Base-by-base conservation (phyloP, 2,329 filamentous ascomycete genomes). In the Stachybotrys echinatus region DNA sequence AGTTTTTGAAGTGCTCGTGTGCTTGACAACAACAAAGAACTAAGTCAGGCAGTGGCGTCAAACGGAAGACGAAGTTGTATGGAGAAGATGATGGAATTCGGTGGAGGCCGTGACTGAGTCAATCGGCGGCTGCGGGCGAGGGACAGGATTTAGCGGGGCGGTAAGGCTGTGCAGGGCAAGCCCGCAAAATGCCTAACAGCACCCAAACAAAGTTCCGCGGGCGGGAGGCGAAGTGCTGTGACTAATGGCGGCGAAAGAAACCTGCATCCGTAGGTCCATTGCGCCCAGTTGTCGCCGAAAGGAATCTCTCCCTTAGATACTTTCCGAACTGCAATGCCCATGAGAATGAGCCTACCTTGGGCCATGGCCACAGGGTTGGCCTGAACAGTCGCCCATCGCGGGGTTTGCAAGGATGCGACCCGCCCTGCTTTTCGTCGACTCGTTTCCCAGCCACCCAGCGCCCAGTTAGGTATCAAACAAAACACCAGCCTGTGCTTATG, bases 91-190 rank as follows among this genome's bases (percentile, higher is more conserved):
- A 63, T 61, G 59, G 62, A 63, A 65, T 60, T 34, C 54, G 54
- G 53, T 61, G 53, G 58, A 58, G 58, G 61, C 57, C 56, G 47
- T 49, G 49, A 47, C 49, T 69, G 66, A 70, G 59, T 70, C 67
- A 70, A 67, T 61, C 65, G 67, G 67, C 66, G 58, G 57, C 55
- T 55, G 54, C 57, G 53, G 56, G 56, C 56, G 53, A 58, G 54
- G 45, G 51, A 45, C 45, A 49, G 48, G 53, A 50, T 54, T 54
- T 56, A 52, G 56, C 55, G 59, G 53, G 54, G 52, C 50, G 45
- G 50, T 23, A 27, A 22, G 49, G 55, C 53, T 55, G 52, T 50
- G 48, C 43, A 49, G 23, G 48, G 44, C 45, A 21, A 17, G 17
- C 51, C 49, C 34, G 40, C 47, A 8, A 34, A 34, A 34, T 34